Percentiles rank a stretch among this genome's conserved stretches.
Conservation (phyloP, 768 basidiomycete species). For the Rhodotorula paludigena region DNA sequence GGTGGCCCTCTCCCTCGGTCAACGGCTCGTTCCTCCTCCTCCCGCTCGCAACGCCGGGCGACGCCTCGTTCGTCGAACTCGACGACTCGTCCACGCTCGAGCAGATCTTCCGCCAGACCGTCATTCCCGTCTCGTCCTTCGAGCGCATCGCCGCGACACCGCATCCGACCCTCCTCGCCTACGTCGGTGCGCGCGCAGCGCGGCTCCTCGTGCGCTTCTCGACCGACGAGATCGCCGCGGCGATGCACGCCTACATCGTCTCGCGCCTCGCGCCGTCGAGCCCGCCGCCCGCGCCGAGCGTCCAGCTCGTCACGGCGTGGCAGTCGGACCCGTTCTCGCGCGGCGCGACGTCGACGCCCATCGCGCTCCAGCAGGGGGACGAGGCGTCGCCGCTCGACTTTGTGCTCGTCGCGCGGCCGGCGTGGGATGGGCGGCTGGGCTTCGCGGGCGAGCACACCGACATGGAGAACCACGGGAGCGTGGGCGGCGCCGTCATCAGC, state of each 20-base stretch:
- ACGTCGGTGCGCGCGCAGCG: slow-evolving; percentile 38
- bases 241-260: slow-evolving; percentile 37
- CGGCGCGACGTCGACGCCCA: slow-evolving; percentile 49
- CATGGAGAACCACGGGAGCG: slow-evolving; percentile 47
- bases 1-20: slow-evolving; percentile 40
- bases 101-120: slow-evolving; percentile 25
- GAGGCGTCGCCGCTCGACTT: slow-evolving; percentile 48
- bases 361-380: slow-evolving; percentile 33
- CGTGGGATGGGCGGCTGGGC: slow-evolving; percentile 46
- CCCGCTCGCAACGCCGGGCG: slow-evolving; percentile 32
- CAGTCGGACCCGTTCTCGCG: slow-evolving; percentile 45
- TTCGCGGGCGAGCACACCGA: slow-evolving; percentile 53
- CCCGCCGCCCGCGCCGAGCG: not conserved
- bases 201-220: slow-evolving; percentile 13
- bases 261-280: not conserved
- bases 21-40: slow-evolving; percentile 39
- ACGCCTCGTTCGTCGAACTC: slow-evolving; percentile 7
- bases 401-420: slow-evolving; percentile 45
- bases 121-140: slow-evolving; percentile 34
- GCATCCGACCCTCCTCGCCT: slow-evolving; percentile 40
- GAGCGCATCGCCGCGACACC: slow-evolving; percentile 7
- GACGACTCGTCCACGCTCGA: not conserved
- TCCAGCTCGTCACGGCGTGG: slow-evolving; percentile 46
- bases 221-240: slow-evolving; percentile 9
- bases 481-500: slow-evolving; percentile 46